Percentiles rank a stretch among this genome's conserved stretches.
Evolutionary conservation across 2,329 filamentous ascomycete genomes (phyloP).

Genomic region (Magnaporthiopsis poae): DNA sequence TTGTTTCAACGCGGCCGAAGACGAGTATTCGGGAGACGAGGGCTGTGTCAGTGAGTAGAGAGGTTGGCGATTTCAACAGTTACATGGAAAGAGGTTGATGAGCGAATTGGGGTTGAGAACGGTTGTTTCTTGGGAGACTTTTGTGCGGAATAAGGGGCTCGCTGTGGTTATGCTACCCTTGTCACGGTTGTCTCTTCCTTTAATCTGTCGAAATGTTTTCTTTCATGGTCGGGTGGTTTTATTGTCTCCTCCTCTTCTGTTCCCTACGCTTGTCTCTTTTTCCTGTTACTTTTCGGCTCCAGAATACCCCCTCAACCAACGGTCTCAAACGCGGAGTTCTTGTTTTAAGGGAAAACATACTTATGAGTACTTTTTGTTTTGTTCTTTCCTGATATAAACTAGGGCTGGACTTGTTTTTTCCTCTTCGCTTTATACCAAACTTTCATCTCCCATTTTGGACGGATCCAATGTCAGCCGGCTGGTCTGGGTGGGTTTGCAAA

Average conservation of each 20-base stretch:
- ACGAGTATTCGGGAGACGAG: constrained; percentile 18
- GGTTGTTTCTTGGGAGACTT: not conserved
- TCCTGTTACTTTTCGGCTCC: not conserved
- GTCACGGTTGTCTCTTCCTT: not conserved
- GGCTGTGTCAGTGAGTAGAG: constrained; percentile 23
- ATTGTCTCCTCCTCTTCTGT: constrained; percentile 2
- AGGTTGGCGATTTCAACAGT: no score
- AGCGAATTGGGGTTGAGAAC: not conserved
- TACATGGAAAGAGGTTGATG: not conserved
- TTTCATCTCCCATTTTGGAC: not conserved
- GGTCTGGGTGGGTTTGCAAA: not conserved
- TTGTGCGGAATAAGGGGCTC: not conserved
- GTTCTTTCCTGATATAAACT: not conserved
- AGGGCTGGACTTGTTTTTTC: not conserved
- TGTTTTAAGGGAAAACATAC: constrained; percentile 1
- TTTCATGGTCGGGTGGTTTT: not conserved
- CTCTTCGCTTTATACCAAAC: not conserved
- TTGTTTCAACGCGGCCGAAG: not conserved
- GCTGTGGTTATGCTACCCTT: no score
- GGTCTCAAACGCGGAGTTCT: not conserved
- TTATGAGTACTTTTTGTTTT: not conserved
- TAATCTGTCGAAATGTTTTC: not conserved
- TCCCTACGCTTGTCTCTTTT: not conserved
- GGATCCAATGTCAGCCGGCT: not conserved
- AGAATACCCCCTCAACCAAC: constrained; percentile 5